A percentile compares a stretch with the other conserved stretches of the same genome.
Evolutionary conservation across 305 asterid species (phyloP).

Genomic region (Solanum hybrid): DNA sequence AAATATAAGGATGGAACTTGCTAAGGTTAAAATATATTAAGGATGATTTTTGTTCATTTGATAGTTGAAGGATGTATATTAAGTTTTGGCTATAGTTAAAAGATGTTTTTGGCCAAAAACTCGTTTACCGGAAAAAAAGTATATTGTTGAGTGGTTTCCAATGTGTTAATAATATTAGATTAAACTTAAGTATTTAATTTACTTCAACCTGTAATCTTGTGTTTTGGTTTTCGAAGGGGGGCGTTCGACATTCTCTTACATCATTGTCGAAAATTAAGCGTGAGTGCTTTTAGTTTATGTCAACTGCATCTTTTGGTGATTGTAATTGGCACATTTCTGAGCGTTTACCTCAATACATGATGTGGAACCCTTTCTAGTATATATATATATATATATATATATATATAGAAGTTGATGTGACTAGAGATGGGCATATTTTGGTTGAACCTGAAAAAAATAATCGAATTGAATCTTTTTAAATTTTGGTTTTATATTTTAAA

Average conservation of each 20-base stretch:
- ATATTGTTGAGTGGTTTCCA: neutral
- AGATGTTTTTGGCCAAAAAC: too few relatives aligned
- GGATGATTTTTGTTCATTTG: too few relatives aligned
- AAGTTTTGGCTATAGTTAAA: too few relatives aligned
- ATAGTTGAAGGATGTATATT: too few relatives aligned
- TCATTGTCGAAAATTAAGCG: constrained; percentile 80
- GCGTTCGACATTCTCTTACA: constrained; percentile 81
- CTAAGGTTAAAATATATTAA: too few relatives aligned
- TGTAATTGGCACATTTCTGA: neutral
- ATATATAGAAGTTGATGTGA: too few relatives aligned
- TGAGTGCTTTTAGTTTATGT: constrained; percentile 25
- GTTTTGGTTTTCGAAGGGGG: constrained; percentile 80
- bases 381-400: too few relatives aligned
- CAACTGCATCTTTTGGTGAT: neutral
- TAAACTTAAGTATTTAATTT: neutral
- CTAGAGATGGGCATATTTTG: too few relatives aligned
- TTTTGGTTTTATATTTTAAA: neutral
- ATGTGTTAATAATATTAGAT: neutral
- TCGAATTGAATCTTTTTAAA: neutral
- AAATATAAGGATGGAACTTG: too few relatives aligned
- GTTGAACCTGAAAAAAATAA: too few relatives aligned
- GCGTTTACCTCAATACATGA: neutral
- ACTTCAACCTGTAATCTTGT: neutral
- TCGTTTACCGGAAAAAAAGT: too few relatives aligned
- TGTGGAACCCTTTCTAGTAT: neutral